Percentiles rank a stretch among this genome's conserved stretches.
Conservation (phyloP, 2,329 filamentous ascomycete species). For the Clathrospora elynae region DNA sequence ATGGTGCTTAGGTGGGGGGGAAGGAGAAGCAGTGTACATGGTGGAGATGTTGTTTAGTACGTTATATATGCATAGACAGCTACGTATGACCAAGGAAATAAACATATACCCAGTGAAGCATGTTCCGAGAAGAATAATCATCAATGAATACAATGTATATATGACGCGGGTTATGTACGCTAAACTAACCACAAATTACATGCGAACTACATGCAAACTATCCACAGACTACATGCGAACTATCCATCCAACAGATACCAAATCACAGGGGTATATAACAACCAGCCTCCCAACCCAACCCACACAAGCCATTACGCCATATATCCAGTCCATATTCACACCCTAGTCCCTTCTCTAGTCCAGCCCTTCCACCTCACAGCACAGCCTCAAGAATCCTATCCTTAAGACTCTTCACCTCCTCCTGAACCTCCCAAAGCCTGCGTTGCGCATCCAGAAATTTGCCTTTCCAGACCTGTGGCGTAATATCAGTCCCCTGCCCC, state of each 20-base stretch:
- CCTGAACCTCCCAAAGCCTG: constrained; percentile 43
- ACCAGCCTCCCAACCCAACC: constrained; percentile 14
- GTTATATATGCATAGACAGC: too few species aligned
- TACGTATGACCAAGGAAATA: too few species aligned
- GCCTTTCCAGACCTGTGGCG: constrained; percentile 38
- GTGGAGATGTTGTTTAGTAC: too few species aligned
- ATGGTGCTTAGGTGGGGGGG: constrained; percentile 38
- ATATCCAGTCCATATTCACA: constrained; percentile 1
- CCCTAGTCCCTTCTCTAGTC: not conserved
- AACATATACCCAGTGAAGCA: too few species aligned
- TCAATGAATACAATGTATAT: too few species aligned
- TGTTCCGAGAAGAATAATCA: too few species aligned
- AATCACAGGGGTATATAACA: constrained; percentile 37
- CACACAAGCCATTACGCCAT: not conserved
- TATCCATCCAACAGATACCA: constrained; percentile 11
- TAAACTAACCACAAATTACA: too few species aligned
- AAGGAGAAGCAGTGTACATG: too few species aligned
- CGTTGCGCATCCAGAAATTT: constrained; percentile 44
- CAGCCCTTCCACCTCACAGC: constrained; percentile 25
- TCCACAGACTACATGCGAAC: too few species aligned
- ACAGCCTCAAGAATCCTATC: constrained; percentile 50
- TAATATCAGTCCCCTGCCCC: constrained; percentile 18
- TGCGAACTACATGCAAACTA: too few species aligned
- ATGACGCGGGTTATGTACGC: too few species aligned
- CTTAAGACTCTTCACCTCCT: constrained; percentile 42